A percentile compares a stretch with the other conserved stretches of the same genome.
These are phyloP conservation scores for Populus hybrid DNA, from an alignment of 441 rosid species.

Conservation along the genomic window DNA sequence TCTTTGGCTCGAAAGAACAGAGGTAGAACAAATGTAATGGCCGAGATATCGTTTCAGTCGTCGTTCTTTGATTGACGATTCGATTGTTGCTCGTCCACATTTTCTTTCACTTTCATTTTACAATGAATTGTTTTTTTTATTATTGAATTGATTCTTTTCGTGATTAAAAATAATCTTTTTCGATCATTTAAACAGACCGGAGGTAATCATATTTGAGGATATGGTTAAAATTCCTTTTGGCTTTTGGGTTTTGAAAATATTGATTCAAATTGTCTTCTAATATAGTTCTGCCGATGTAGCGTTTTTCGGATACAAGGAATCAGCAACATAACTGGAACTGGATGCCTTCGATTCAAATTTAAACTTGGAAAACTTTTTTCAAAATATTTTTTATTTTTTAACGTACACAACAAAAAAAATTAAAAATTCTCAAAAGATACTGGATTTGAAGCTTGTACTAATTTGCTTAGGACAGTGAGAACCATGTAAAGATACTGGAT, in stretches of 20 bases:
- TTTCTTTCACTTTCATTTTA: neutral
- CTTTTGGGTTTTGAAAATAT: no score
- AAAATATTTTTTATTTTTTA: no score
- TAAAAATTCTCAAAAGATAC: no score
- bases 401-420: no score
- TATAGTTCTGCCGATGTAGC: no score
- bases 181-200: neutral
- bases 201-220: neutral
- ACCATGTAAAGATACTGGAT: neutral
- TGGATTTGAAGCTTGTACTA: no score
- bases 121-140: neutral
- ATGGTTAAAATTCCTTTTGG: neutral
- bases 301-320: no score
- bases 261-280: no score
- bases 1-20: constrained; percentile 28
- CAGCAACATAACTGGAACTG: no score
- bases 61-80: constrained; percentile 51
- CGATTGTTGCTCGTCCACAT: constrained; percentile 85
- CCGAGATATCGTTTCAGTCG: constrained; percentile 95
- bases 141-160: no score
- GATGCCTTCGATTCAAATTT: no score
- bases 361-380: no score
- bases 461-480: neutral
- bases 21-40: constrained; percentile 43
- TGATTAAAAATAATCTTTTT: neutral